A percentile compares a stretch with the other conserved stretches of the same genome.
phyloP scores from a whole-genome alignment of 768 basidiomycete genomes.

The Lentinula sp. region DNA sequence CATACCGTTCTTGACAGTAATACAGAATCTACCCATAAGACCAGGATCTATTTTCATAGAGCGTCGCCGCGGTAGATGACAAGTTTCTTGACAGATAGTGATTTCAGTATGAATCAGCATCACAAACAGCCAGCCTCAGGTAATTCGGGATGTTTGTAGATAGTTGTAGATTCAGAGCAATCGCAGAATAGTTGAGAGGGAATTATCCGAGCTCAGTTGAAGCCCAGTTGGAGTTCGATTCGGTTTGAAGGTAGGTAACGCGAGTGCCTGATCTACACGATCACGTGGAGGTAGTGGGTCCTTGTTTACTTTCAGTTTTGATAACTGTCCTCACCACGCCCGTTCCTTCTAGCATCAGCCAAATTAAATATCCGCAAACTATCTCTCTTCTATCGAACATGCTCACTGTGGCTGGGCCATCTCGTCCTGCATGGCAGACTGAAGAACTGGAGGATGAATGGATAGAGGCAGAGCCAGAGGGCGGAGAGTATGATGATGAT shows the following conservation, averaged over 20 bases:
- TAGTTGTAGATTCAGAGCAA: neutral
- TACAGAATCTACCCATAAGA: neutral
- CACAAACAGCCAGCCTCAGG: neutral
- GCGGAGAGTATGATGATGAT: slow-evolving; percentile 27
- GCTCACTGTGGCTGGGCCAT: slow-evolving; percentile 10
- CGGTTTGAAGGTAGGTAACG: neutral
- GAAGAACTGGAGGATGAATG: slow-evolving; percentile 91
- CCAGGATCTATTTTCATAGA: neutral
- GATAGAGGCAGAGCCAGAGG: slow-evolving; percentile 56
- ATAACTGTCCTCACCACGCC: neutral
- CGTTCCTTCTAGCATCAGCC: neutral
- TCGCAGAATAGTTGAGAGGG: neutral
- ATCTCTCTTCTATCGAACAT: neutral
- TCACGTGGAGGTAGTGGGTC: neutral
- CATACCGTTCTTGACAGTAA: neutral
- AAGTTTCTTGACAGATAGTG: neutral
- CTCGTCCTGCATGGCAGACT: slow-evolving; percentile 73
- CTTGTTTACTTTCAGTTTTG: neutral
- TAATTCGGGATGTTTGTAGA: neutral
- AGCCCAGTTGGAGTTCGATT: neutral
- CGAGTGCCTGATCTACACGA: neutral
- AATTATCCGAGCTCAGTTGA: neutral
- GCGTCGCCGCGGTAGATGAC: neutral
- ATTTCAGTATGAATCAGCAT: neutral
- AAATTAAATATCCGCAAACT: neutral